Conservation (phyloP, 75 land plant genomes). For the Larix kaempferi region DNA sequence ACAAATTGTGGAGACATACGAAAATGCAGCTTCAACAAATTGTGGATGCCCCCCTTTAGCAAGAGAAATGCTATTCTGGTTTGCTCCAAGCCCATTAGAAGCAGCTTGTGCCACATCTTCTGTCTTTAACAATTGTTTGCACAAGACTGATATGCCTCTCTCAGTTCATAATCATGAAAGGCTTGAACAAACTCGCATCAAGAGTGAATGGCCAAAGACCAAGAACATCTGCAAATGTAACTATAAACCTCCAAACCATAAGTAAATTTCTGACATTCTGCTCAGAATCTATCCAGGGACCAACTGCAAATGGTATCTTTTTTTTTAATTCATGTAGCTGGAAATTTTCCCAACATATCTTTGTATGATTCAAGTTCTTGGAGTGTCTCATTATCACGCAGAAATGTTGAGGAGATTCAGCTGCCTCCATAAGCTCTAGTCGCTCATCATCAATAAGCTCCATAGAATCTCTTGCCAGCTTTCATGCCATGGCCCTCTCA, state of each 20-base stretch:
- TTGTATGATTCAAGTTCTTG: conserved; percentile 55
- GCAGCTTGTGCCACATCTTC: conserved; percentile 92
- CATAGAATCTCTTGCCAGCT: conserved; percentile 79
- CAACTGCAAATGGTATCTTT: conserved; percentile 66
- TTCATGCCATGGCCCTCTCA: conserved; percentile 91
- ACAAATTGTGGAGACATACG: conserved; percentile 49
- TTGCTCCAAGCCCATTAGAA: conserved; percentile 54
- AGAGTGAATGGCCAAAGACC: conserved; percentile 95
- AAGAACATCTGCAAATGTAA: conserved; percentile 87
- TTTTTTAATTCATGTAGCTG: conserved; percentile 67
- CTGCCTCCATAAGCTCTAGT: conserved; percentile 89
- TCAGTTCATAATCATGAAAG: conserved; percentile 87
- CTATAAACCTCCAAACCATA: conserved; percentile 94
- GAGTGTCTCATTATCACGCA: conserved; percentile 56
- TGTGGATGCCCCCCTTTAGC: conserved; percentile 88
- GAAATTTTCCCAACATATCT: conserved; percentile 68
- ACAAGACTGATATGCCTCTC: conserved; percentile 81
- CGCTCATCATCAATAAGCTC: conserved; percentile 96
- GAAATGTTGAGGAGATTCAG: conserved; percentile 51
- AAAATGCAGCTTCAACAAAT: conserved; percentile 79
- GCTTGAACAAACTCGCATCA: conserved; percentile 96
- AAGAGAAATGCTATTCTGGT: conserved; percentile 59
- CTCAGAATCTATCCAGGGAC: conserved; percentile 85
- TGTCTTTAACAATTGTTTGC: conserved; percentile 76
- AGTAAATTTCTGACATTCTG: conserved; percentile 81